Percentiles rank a stretch among this genome's conserved stretches.
These are phyloP conservation scores for Metschnikowia continentalis DNA, from an alignment of 805 yeast genomes.

Conservation along the genomic window DNA sequence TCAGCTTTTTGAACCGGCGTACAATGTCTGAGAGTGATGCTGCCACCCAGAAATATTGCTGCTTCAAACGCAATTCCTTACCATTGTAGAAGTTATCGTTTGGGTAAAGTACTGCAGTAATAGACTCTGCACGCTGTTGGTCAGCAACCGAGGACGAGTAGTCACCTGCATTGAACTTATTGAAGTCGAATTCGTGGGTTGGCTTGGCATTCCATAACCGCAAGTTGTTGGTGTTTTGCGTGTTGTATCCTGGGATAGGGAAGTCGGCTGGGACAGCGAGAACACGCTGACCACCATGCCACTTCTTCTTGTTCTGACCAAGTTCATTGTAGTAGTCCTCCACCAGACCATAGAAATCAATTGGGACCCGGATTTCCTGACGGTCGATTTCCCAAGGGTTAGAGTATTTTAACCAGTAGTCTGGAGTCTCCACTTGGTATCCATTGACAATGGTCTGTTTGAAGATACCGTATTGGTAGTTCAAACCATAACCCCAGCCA, in stretches of 20 bases:
- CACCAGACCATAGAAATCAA: slow-evolving; percentile 83
- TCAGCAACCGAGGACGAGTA: slow-evolving; percentile 77
- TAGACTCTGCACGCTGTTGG: slow-evolving; percentile 87
- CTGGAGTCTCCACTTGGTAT: slow-evolving; percentile 91
- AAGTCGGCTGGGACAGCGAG: slow-evolving; percentile 87
- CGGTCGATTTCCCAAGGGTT: slow-evolving; percentile 95
- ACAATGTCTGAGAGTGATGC: slow-evolving; percentile 90
- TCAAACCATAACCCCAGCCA: slow-evolving; percentile 95
- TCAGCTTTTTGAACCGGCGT: slow-evolving; percentile 78
- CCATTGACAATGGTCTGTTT: slow-evolving; percentile 87
- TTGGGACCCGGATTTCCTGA: slow-evolving; percentile 80
- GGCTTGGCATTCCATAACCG: slow-evolving; percentile 90
- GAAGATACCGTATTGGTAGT: slow-evolving; percentile 92
- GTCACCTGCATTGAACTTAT: slow-evolving; percentile 88
- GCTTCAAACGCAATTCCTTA: slow-evolving; percentile 87
- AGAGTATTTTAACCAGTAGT: slow-evolving; percentile 84
- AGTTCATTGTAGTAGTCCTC: slow-evolving; percentile 49
- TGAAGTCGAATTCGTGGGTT: slow-evolving; percentile 85
- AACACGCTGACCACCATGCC: slow-evolving; percentile 89
- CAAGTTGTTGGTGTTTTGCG: slow-evolving; percentile 79
- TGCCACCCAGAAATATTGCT: slow-evolving; percentile 95
- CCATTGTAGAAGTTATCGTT: slow-evolving; percentile 91
- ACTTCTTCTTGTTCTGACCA: slow-evolving; percentile 55
- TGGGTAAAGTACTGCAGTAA: slow-evolving; percentile 89
- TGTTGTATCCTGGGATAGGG: slow-evolving; percentile 89